Evolutionary conservation across 2,329 filamentous ascomycete genomes (phyloP).

Genomic region (Scolecobasidium constrictum): DNA sequence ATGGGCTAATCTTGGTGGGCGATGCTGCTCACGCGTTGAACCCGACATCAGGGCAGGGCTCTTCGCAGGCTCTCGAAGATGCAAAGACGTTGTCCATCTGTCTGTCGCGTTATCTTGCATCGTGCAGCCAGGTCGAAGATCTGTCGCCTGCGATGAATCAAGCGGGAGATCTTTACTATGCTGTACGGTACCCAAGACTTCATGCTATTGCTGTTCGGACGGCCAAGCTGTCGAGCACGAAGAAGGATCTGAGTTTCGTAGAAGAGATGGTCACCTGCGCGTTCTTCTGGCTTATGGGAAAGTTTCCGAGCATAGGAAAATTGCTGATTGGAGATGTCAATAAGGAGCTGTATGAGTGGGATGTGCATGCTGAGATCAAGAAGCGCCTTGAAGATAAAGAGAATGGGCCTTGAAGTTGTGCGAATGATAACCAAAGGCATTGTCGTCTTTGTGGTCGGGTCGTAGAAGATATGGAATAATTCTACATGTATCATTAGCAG

Average conservation of each 20-base stretch:
- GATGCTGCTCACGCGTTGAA: conserved; percentile 48
- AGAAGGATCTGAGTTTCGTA: conserved; percentile 14
- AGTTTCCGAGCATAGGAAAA: conserved; percentile 11
- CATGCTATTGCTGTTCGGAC: conserved; percentile 14
- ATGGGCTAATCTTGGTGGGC: conserved; percentile 42
- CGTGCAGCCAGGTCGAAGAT: conserved; percentile 6
- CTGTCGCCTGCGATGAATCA: conserved; percentile 10
- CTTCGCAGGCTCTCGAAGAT: conserved; percentile 46
- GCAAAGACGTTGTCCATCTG: conserved; percentile 35
- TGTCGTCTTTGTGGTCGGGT: no score
- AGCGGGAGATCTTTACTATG: conserved; percentile 14
- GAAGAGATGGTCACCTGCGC: conserved; percentile 16
- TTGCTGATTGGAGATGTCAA: conserved; percentile 7
- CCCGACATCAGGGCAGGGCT: conserved; percentile 43
- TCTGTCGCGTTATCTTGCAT: conserved; percentile 12
- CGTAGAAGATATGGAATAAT: no score
- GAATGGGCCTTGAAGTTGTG: no score
- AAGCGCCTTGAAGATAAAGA: conserved; percentile 7
- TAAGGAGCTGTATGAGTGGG: conserved; percentile 10
- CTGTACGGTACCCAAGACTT: conserved; percentile 16
- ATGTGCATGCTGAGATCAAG: conserved; percentile 9
- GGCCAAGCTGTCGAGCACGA: conserved; percentile 14
- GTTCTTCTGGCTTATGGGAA: conserved; percentile 16
- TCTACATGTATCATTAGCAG: no score
- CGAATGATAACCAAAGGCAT: no score